These are phyloP conservation scores for Cornus suecica DNA, from an alignment of 148 eudicot genomes.

Conservation along the genomic window DNA sequence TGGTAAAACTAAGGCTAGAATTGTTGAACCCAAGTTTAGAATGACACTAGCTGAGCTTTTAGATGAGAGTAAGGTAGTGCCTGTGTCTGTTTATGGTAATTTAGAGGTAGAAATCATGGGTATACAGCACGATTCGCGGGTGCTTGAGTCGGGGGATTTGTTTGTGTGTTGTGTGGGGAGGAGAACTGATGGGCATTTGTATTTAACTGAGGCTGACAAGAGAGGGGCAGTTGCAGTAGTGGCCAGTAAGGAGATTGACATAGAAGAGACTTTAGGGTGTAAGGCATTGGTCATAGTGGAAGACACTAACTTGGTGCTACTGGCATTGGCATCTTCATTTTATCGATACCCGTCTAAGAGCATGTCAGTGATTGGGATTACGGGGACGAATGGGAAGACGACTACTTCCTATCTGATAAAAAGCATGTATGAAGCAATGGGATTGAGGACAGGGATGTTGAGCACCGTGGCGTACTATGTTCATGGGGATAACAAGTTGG, in stretches of 20 bases:
- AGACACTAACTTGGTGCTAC: slow-evolving; percentile 69
- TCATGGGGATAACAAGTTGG: slow-evolving; percentile 86
- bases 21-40: slow-evolving; percentile 79
- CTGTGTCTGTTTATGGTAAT: slow-evolving; percentile 77
- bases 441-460: slow-evolving; percentile 92
- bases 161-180: slow-evolving; percentile 89
- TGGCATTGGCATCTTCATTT: slow-evolving; percentile 77
- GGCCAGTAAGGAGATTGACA: slow-evolving; percentile 88
- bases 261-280: slow-evolving; percentile 86
- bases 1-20: slow-evolving; percentile 50
- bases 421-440: slow-evolving; percentile 96
- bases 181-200: slow-evolving; percentile 73
- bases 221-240: slow-evolving; percentile 98
- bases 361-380: slow-evolving; percentile 82
- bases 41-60: slow-evolving; percentile 91
- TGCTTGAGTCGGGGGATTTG: slow-evolving; percentile 88
- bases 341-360: slow-evolving; percentile 69
- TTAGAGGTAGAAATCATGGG: slow-evolving; percentile 83
- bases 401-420: slow-evolving; percentile 65
- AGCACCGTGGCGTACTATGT: slow-evolving; percentile 79
- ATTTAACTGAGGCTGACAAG: slow-evolving; percentile 82
- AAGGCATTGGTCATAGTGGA: slow-evolving; percentile 93
- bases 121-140: slow-evolving; percentile 84
- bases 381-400: slow-evolving; percentile 90
- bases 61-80: slow-evolving; percentile 94